Conservation (phyloP, 2,329 filamentous ascomycete species). For the Colletotrichum somersetense region DNA sequence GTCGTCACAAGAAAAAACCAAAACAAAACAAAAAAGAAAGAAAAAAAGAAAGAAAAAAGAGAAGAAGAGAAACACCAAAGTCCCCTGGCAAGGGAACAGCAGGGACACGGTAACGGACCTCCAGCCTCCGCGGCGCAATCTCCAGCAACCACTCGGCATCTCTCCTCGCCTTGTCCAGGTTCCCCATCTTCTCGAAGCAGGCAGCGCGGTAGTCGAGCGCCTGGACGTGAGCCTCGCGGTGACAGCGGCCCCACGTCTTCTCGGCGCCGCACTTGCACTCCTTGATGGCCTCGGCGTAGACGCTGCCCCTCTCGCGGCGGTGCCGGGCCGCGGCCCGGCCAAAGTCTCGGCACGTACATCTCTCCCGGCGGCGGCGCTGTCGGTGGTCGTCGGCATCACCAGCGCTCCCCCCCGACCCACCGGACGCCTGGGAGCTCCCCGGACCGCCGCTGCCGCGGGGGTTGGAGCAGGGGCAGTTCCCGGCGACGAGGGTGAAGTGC, state of each 20-base stretch:
- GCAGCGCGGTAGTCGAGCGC: conserved; percentile 58
- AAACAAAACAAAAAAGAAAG: no score
- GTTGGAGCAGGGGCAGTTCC: conserved; percentile 35
- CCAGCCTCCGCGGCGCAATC: conserved; percentile 55
- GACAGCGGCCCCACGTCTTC: conserved; percentile 55
- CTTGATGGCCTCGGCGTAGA: conserved; percentile 58
- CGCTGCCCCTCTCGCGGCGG: conserved; percentile 50
- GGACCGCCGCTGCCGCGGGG: conserved; percentile 1
- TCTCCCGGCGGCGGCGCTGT: conserved; percentile 50
- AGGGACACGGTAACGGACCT: conserved; percentile 48
- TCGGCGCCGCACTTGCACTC: conserved; percentile 54
- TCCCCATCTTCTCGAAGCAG: conserved; percentile 53
- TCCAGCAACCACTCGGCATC: conserved; percentile 60
- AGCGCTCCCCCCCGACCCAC: conserved; percentile 38
- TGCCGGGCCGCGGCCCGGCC: conserved; percentile 46
- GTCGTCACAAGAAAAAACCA: background rate
- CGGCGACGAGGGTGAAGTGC: conserved; percentile 50
- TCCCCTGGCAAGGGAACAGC: background rate
- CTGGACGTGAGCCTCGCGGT: conserved; percentile 53
- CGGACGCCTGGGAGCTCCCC: background rate
- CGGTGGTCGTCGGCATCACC: conserved; percentile 43
- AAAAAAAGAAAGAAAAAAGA: no score
- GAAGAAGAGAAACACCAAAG: no score
- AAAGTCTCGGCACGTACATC: conserved; percentile 57
- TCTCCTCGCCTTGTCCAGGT: conserved; percentile 53